These are phyloP conservation scores for Orbilia oligospora DNA, from an alignment of 2,329 filamentous ascomycete genomes.

Conservation along the genomic window DNA sequence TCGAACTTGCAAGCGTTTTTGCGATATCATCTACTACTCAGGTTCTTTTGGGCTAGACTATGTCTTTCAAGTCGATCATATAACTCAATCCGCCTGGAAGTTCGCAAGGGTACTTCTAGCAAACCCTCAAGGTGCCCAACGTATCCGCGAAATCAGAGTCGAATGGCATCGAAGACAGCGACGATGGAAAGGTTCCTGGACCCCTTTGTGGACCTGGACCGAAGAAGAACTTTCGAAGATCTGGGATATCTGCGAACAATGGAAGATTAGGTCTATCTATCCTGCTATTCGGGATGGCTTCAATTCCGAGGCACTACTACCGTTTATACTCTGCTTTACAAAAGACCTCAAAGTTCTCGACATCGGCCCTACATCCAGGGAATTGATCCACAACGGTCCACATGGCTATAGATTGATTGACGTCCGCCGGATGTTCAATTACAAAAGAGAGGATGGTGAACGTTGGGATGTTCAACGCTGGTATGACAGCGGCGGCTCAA, in stretches of 20 bases:
- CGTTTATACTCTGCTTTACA: constrained; percentile 9
- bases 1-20: background rate
- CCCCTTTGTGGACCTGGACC: constrained; percentile 13
- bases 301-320: background rate
- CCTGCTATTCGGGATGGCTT: background rate
- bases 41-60: background rate
- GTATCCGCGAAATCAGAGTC: background rate
- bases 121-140: background rate
- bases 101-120: background rate
- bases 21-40: constrained; percentile 2
- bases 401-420: background rate
- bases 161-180: background rate
- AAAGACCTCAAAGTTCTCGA: background rate
- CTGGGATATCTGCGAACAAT: background rate
- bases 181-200: background rate
- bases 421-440: background rate
- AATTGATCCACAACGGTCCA: background rate
- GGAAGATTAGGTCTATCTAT: background rate
- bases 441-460: background rate
- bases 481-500: background rate
- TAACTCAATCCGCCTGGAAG: background rate
- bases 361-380: background rate
- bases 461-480: background rate
- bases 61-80: background rate
- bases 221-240: background rate